Conservation (phyloP, 2,329 filamentous ascomycete species). For the Colletotrichum filicis region DNA sequence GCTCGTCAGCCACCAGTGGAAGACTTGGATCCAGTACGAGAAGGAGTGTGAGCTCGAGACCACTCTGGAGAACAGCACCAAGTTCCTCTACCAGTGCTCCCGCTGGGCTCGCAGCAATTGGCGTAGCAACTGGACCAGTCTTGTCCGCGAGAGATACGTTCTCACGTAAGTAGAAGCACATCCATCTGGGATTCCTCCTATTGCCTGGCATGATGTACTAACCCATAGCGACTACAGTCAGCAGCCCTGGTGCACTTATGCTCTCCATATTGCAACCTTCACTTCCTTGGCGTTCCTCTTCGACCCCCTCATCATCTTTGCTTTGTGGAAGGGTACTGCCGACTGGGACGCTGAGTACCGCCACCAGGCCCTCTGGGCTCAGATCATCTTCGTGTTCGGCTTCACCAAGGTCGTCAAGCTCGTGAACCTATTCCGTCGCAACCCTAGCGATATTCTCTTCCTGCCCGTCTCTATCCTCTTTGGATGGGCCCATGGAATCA, state of each 20-base stretch:
- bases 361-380: slow-evolving; percentile 66
- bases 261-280: slow-evolving; percentile 91
- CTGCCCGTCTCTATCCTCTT: slow-evolving; percentile 89
- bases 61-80: slow-evolving; percentile 87
- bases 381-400: slow-evolving; percentile 79
- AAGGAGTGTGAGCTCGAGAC: slow-evolving; percentile 91
- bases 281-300: slow-evolving; percentile 86
- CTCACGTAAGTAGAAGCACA: slow-evolving; percentile 77
- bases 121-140: slow-evolving; percentile 94
- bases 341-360: slow-evolving; percentile 67
- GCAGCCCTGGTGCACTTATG: slow-evolving; percentile 94
- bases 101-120: slow-evolving; percentile 98
- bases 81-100: slow-evolving; percentile 93
- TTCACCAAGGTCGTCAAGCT: slow-evolving; percentile 94
- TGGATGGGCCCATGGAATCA: slow-evolving; percentile 90
- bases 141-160: slow-evolving; percentile 85
- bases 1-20: slow-evolving; percentile 92
- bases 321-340: slow-evolving; percentile 76
- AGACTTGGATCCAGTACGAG: slow-evolving; percentile 96
- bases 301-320: slow-evolving; percentile 78
- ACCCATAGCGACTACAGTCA: slow-evolving; percentile 65
- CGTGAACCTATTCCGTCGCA: slow-evolving; percentile 84
- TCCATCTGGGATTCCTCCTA: neutral
- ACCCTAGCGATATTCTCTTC: slow-evolving; percentile 83
- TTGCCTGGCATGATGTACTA: slow-evolving; percentile 26